Conservation (phyloP, 208 protist species). For the Lotmaria passim region DNA sequence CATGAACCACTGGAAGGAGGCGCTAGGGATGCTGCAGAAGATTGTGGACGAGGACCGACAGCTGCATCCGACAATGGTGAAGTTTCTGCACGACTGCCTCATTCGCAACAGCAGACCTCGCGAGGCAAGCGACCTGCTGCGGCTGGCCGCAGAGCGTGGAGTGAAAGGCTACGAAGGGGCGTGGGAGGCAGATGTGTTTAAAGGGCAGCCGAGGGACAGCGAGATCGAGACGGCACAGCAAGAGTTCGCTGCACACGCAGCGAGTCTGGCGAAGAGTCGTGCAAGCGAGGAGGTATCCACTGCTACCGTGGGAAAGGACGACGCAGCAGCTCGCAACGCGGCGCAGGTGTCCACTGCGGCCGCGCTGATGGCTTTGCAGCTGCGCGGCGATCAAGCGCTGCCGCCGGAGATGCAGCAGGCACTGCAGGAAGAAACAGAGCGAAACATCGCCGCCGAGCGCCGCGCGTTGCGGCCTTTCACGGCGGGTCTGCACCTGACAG, state of each 20-base stretch:
- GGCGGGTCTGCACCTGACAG: conserved; percentile 74
- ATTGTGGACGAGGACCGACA: conserved; percentile 81
- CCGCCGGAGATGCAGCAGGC: conserved; percentile 47
- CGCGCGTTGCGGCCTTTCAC: conserved; percentile 69
- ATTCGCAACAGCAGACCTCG: conserved; percentile 81
- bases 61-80: conserved; percentile 87
- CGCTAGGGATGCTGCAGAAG: conserved; percentile 66
- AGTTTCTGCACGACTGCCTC: conserved; percentile 89
- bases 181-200: conserved; percentile 87
- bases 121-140: conserved; percentile 81
- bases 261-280: no score
- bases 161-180: conserved; percentile 83
- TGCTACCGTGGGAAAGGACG: background rate
- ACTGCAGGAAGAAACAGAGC: conserved; percentile 58
- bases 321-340: conserved; percentile 6
- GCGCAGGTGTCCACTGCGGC: conserved; percentile 41
- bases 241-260: no score
- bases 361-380: conserved; percentile 61
- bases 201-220: conserved; percentile 50
- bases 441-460: conserved; percentile 55
- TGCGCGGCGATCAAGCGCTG: conserved; percentile 73
- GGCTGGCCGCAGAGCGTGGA: conserved; percentile 68
- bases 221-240: conserved; percentile 41
- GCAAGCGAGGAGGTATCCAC: background rate
- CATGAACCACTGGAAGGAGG: conserved; percentile 88